Base-by-base conservation (phyloP, 148 eudicot species). In the Cornus suecica region DNA sequence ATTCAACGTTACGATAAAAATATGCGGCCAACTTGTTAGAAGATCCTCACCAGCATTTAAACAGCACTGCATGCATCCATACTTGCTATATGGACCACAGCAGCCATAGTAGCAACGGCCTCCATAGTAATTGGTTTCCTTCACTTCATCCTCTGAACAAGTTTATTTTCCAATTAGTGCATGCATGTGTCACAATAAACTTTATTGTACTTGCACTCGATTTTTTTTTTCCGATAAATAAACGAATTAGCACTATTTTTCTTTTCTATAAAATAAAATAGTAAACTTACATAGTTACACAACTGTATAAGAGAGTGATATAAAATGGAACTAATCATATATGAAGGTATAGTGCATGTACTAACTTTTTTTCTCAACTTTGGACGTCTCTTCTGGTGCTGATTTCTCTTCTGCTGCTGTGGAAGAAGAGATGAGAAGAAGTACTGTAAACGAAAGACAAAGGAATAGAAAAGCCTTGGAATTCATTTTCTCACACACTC, bases 371-470 rank as follows among this genome's bases (percentile, higher is more conserved):
- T 29, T 54, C 64, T 29, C n/a, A 29, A 58, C 77, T 25, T 52
- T 70, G 20, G 82, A 62, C 34, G 68, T 32, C 25, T 68, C 66
- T 7, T 67, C 28, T 15, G 68, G 52, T 8, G 6, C 54, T 1
- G 71, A 24, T 4, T n/a, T 32, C 25, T 68, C 66, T 7, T 67
- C 28, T 15, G 68, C 67, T 8, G 6, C 54, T 1, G 71, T n/a
- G n/a, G n/a, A 24, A 2, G 76, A 66, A 56, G 76, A 65, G 4
- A 80, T 25, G 20, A 80, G 71, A 41, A 80, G 73, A 9, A 63
- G 23, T 24, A 16, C 62, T 65, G 74, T 80, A 71, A 81, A 68
- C 65, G 73, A 72, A 62, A 81, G 70, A 26, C 70, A 80, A 15
- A 81, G 45, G 25, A 81, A 72, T 67, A 81, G 6, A 63, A 78